A percentile compares a stretch with the other conserved stretches of the same genome.
phyloP scores from a whole-genome alignment of 2,329 filamentous ascomycete species.

The Ophiostoma novo-ulmi region DNA sequence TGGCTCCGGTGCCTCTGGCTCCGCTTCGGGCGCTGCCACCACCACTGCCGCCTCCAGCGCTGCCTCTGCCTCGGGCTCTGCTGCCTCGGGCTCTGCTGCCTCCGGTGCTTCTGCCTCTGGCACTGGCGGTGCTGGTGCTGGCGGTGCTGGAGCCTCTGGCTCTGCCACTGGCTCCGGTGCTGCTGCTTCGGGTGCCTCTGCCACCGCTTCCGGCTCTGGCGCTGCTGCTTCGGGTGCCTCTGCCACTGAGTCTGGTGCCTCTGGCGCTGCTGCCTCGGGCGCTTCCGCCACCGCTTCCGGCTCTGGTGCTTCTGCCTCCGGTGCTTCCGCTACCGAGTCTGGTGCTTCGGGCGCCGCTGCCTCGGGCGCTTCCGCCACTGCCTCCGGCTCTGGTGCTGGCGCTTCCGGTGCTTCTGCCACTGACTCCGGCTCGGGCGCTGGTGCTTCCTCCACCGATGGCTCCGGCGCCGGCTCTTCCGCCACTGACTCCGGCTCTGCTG shows the following conservation, averaged over 20 bases:
- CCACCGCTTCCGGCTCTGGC: constrained; percentile 21
- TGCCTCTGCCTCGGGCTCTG: constrained; percentile 8
- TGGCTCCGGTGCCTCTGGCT: constrained; percentile 13
- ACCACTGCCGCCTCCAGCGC: constrained; percentile 28
- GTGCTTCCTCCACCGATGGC: constrained; percentile 1
- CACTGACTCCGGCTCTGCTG: constrained; percentile 17
- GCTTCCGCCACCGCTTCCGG: constrained; percentile 19
- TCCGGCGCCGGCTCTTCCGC: constrained; percentile 1
- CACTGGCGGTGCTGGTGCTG: constrained; percentile 14
- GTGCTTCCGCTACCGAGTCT: constrained; percentile 22
- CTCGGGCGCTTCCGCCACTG: constrained; percentile 15
- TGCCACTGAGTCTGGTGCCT: constrained; percentile 14
- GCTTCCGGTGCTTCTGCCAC: constrained; percentile 20
- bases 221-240: background rate
- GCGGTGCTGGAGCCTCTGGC: constrained; percentile 28
- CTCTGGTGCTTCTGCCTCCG: constrained; percentile 14
- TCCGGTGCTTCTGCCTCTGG: background rate
- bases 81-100: background rate
- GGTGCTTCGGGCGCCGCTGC: constrained; percentile 15
- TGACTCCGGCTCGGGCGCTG: constrained; percentile 33
- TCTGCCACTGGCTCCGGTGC: constrained; percentile 10
- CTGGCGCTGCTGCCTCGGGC: constrained; percentile 16
- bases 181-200: constrained; percentile 17
- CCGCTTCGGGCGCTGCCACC: background rate
- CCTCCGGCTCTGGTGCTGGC: constrained; percentile 29